phyloP scores from a whole-genome alignment of 1,284 basidiomycete genomes.

The Ceratobasidium sp. region DNA sequence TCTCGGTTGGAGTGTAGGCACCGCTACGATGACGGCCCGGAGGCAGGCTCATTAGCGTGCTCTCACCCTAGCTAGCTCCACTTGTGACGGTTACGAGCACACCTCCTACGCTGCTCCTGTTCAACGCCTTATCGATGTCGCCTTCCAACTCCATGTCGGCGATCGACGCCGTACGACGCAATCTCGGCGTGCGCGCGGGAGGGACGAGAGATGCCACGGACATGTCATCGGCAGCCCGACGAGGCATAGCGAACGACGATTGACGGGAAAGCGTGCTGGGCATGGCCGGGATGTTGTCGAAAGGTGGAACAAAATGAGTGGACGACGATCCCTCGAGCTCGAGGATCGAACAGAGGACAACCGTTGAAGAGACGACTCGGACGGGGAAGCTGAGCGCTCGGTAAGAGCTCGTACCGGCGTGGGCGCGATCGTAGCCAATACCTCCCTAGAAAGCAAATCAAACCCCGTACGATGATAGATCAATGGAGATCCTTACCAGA shows the following conservation, averaged over 20 bases:
- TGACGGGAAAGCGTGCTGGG: constrained; percentile 61
- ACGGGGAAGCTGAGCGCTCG: constrained; percentile 52
- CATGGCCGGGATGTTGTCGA: constrained; percentile 69
- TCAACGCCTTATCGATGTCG: constrained; percentile 31
- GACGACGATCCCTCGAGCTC: constrained; percentile 67
- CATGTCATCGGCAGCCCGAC: constrained; percentile 40
- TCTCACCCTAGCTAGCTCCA: constrained; percentile 59
- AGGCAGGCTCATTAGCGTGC: constrained; percentile 68
- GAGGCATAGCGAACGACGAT: constrained; percentile 51
- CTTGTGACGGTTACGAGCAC: constrained; percentile 65
- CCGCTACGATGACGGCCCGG: constrained; percentile 51
- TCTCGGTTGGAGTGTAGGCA: not conserved
- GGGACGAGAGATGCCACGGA: constrained; percentile 54
- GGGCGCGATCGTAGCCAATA: constrained; percentile 54
- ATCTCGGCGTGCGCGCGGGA: constrained; percentile 63
- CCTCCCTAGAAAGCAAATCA: constrained; percentile 62
- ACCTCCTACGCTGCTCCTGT: constrained; percentile 51
- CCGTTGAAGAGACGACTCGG: constrained; percentile 48
- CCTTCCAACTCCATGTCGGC: constrained; percentile 65
- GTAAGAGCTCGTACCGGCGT: constrained; percentile 57
- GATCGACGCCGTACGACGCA: constrained; percentile 75
- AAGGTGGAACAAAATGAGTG: constrained; percentile 73
- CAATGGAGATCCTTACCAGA: constrained; percentile 66
- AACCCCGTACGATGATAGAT: constrained; percentile 6
- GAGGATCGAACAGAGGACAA: constrained; percentile 76